Base-by-base conservation (phyloP, 108 stramenopile species). In the Stephanodiscus minutulus region DNA sequence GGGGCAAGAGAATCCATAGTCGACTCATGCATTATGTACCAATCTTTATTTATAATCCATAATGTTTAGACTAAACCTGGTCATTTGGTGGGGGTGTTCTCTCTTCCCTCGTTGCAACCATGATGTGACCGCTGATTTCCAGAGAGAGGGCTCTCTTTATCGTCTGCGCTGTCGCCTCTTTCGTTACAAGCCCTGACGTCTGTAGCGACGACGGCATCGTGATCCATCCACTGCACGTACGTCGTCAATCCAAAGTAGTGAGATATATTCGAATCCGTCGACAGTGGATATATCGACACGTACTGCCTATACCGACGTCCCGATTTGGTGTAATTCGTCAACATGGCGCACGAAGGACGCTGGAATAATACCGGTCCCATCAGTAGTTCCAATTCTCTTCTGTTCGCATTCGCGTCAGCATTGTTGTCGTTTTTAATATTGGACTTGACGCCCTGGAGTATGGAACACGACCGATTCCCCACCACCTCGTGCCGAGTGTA, bases 401-500 rank as follows among this genome's bases (percentile, higher is more conserved):
- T 49, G 6, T 58, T 12, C 33, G 7, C n/a, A 0, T 8, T 5
- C 29, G 11, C 31, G 52, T 27, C 52, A 12, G 22, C 24, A 12
- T 8, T 12, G 22, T 24, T 25, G 25, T 53, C 52, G 12, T 53
- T 25, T 21, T 27, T 24, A 8, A 0, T 24, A 21, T 79, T 81
- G 4, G 89, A 87, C 22, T 82, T 77, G 36, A 85, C 41, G 0
- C 91, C 89, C 68, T 94, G 90, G 21, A 94, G 66, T 27, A 90
- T 86, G 2, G 82, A 71, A 71, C 84, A 86, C 4, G 89, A 89
- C 49, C 72, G 48, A 57, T 89, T 90, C 12, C 93, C 93, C 12
- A 94, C 93, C 46, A 94, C 91, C 35, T 94, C 89, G 48, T 91
- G 89, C 1, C 90, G 81, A 46, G 76, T 85, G 81, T 88, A 94